phyloP scores from a whole-genome alignment of 495 filamentous ascomycete species.

The Jackrogersella minutella region DNA sequence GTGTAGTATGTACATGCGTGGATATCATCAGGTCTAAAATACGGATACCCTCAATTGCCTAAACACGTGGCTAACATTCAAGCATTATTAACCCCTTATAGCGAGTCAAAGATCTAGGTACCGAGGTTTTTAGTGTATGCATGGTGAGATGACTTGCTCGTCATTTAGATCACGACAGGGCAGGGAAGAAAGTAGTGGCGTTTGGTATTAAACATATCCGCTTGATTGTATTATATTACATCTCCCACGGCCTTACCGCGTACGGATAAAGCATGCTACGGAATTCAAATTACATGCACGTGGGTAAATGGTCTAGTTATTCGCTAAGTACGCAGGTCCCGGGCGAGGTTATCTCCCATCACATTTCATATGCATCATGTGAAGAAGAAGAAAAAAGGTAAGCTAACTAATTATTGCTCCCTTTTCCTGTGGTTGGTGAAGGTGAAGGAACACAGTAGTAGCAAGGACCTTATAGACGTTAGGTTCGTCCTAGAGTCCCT shows the following conservation, averaged over 20 bases:
- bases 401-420: conserved; percentile 1
- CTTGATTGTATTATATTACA: conserved; percentile 11
- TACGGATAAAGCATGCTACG: conserved; percentile 29
- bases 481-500: conserved; percentile 27
- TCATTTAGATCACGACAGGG: conserved; percentile 32
- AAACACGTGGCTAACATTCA: conserved; percentile 36
- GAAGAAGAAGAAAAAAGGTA: too few species aligned
- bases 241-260: conserved; percentile 30
- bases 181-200: not conserved
- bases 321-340: conserved; percentile 19
- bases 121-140: conserved; percentile 26
- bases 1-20: conserved; percentile 5
- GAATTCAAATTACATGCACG: conserved; percentile 39
- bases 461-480: conserved; percentile 13
- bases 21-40: conserved; percentile 5
- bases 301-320: conserved; percentile 36
- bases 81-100: conserved; percentile 17
- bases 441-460: conserved; percentile 5
- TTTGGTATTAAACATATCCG: conserved; percentile 38
- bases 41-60: conserved; percentile 34
- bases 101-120: conserved; percentile 31
- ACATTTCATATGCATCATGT: conserved; percentile 37
- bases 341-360: conserved; percentile 16
- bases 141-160: conserved; percentile 33
- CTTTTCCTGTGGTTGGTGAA: conserved; percentile 19